Percentiles rank a stretch among this genome's conserved stretches.
Conservation (phyloP, 495 filamentous ascomycete species). For the Tuber brumale region DNA sequence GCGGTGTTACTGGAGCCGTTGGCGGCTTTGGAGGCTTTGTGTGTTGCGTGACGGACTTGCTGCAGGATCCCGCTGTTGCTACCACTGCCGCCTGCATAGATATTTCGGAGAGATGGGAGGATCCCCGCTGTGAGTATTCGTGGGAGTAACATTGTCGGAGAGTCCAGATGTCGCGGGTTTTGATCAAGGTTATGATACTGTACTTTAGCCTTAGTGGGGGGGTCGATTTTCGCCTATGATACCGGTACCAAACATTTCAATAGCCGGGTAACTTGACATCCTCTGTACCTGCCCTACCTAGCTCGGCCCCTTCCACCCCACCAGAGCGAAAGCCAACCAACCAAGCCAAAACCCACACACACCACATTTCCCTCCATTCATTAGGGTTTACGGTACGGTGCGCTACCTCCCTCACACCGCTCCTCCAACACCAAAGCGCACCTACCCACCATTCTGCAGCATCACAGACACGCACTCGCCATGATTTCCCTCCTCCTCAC, state of each 20-base stretch:
- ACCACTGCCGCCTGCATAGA: background rate
- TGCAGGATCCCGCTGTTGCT: background rate
- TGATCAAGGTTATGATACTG: background rate
- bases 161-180: background rate
- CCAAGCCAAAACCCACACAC: background rate
- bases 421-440: background rate
- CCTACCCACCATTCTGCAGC: background rate
- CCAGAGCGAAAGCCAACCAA: background rate
- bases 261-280: background rate
- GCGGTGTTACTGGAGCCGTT: slow-evolving; percentile 76
- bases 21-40: slow-evolving; percentile 80
- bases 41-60: slow-evolving; percentile 64
- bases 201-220: background rate
- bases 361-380: background rate
- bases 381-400: background rate
- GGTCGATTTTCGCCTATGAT: background rate
- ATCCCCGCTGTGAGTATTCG: slow-evolving; percentile 25
- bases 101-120: background rate
- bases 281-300: background rate
- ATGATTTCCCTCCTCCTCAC: slow-evolving; percentile 15
- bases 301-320: no score
- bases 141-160: slow-evolving; percentile 25
- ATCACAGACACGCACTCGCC: slow-evolving; percentile 6
- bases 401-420: background rate
- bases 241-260: background rate